Evolutionary conservation across 208 protist species (phyloP), one percentile per base, ranked within the genome.

Genomic region (Phytomonas serpens): DNA sequence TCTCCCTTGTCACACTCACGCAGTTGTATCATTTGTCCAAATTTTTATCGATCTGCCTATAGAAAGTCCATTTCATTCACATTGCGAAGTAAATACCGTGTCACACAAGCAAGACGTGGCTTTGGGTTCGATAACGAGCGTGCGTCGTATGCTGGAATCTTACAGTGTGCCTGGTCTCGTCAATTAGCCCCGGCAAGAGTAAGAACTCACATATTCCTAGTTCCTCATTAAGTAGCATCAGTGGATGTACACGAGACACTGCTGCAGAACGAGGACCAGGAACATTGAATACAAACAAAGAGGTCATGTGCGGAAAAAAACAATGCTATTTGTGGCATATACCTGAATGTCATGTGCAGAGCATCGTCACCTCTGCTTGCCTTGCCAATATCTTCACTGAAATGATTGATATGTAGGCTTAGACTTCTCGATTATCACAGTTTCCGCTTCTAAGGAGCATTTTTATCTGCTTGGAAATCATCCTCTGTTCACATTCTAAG

Each of bases 401-500:
- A 36, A 6, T 7, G 6, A 36, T 36, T 36, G 4, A 36, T 36
- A 2, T 2, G 34, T 36, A 6, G 34, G 34, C 2, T 36, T 36
- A 36, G 5, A 57, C 47, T 27, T 0, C 16, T 6, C 47, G 27
- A 57, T 27, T 57, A 1, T 19, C 19, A 57, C 47, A 57, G 10
- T 10, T 19, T 1, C 5, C 23, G 16, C 47, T 27, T 27, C 47
- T 27, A 27, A 23, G 10, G 19, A 57, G 19, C 76, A 80, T 72
- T 82, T 88, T 34, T 78, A 77, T 31, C 47, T 52, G 73, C 23
- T 80, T 73, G 14, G 62, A 42, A 4, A 52, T 68, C 63, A 64
- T 64, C 69, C 79, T 73, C 62, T 84, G 73, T 64, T 78, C 71
- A 84, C 88, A 93, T 74, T 82, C 79, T 11, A 89, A 30, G 42